phyloP scores from a whole-genome alignment of 768 basidiomycete species.

The Russula griseocarnosa region DNA sequence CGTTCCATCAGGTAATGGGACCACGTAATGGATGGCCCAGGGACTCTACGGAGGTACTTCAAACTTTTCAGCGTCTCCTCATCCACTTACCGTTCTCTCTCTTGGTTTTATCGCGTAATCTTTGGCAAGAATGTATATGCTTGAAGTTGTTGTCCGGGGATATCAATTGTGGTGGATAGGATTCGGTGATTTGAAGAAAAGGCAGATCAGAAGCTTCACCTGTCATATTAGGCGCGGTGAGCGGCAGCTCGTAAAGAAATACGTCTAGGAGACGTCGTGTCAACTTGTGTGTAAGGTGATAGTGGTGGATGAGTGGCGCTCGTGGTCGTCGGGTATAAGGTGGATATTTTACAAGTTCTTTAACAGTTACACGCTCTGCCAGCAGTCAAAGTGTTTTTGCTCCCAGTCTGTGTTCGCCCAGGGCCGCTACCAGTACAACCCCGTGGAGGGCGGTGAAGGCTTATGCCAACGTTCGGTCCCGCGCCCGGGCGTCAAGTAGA shows the following conservation, averaged over 20 bases:
- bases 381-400: neutral
- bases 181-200: neutral
- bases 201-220: neutral
- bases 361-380: neutral
- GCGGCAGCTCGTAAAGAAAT: no score
- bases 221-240: no score
- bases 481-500: neutral
- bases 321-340: no score
- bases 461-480: neutral
- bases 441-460: no score
- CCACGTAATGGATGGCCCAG: neutral
- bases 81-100: neutral
- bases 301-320: no score
- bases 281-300: no score
- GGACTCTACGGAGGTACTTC: neutral
- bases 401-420: neutral
- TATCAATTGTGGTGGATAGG: neutral
- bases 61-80: neutral
- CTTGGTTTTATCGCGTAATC: neutral
- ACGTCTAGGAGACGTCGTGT: no score
- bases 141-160: no score
- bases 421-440: no score
- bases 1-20: neutral
- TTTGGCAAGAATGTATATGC: neutral
- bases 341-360: no score